These are phyloP conservation scores for Ogataea methanolica DNA, from an alignment of 805 yeast genomes.

Conservation along the genomic window DNA sequence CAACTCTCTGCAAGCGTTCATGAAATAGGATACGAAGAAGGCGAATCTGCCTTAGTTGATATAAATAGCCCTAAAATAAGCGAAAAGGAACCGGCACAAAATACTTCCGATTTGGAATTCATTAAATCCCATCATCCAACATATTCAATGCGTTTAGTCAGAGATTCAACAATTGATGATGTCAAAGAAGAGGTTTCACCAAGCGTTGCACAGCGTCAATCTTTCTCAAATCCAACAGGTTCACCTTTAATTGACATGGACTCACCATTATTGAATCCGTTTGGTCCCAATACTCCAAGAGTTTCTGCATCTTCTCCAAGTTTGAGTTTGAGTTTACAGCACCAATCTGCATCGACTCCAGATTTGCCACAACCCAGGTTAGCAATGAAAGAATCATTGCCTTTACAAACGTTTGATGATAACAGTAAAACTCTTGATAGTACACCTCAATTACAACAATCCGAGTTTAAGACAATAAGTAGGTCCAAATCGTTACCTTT, in stretches of 20 bases:
- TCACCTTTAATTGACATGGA: constrained; percentile 4
- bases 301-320: not conserved
- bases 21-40: constrained; percentile 27
- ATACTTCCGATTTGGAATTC: not conserved
- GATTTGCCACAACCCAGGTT: constrained; percentile 7
- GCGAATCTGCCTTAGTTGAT: constrained; percentile 10
- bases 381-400: constrained; percentile 10
- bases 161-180: constrained; percentile 14
- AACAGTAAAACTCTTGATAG: too few relatives aligned
- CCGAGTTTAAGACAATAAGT: not conserved
- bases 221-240: constrained; percentile 7
- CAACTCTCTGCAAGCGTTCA: constrained; percentile 2
- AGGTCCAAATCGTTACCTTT: constrained; percentile 1
- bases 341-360: constrained; percentile 1
- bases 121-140: constrained; percentile 9
- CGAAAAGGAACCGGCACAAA: not conserved
- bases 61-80: not conserved
- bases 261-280: not conserved
- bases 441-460: not conserved
- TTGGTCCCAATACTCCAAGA: not conserved
- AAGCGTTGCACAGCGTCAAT: not conserved
- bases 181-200: constrained; percentile 6
- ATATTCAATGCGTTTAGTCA: constrained; percentile 23
- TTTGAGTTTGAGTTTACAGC: not conserved
- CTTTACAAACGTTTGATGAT: constrained; percentile 3